A percentile compares a stretch with the other conserved stretches of the same genome.
These are phyloP conservation scores for Kuraishia ogatae DNA, from an alignment of 805 yeast genomes.

Conservation along the genomic window DNA sequence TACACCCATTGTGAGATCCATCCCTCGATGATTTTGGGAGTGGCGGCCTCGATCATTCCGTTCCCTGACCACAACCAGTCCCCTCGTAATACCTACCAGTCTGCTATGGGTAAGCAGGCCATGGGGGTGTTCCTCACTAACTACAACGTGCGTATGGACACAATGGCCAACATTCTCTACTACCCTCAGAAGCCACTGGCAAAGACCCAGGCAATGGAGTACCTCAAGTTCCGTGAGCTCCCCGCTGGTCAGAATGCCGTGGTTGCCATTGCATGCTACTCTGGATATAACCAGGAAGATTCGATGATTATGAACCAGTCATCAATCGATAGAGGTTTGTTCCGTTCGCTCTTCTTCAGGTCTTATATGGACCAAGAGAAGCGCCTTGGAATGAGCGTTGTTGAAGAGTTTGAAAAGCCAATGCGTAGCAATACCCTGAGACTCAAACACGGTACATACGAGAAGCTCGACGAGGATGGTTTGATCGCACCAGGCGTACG, in stretches of 20 bases:
- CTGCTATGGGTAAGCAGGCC: slow-evolving; percentile 99
- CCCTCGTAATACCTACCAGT: slow-evolving; percentile 98
- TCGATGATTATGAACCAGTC: slow-evolving; percentile 99
- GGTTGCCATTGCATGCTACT: slow-evolving; percentile 96
- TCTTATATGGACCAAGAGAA: slow-evolving; percentile 98
- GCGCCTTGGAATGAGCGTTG: slow-evolving; percentile 96
- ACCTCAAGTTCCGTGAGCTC: slow-evolving; percentile 90
- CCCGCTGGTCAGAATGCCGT: slow-evolving; percentile 99
- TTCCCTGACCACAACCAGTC: slow-evolving; percentile 99
- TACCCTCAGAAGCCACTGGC: slow-evolving; percentile 98
- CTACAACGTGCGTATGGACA: slow-evolving; percentile 96
- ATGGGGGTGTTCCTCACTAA: slow-evolving; percentile 98
- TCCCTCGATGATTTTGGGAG: slow-evolving; percentile 98
- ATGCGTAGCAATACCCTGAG: slow-evolving; percentile 89
- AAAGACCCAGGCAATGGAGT: slow-evolving; percentile 97
- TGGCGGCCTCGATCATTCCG: slow-evolving; percentile 97
- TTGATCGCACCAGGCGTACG: slow-evolving; percentile 96
- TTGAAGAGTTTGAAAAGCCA: slow-evolving; percentile 97
- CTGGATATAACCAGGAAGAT: slow-evolving; percentile 99
- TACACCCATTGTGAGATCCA: slow-evolving; percentile 99
- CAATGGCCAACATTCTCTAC: slow-evolving; percentile 96
- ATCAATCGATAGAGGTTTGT: slow-evolving; percentile 92
- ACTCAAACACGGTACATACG: slow-evolving; percentile 96
- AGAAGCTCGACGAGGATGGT: slow-evolving; percentile 97
- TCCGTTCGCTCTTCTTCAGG: slow-evolving; percentile 91